Base-by-base conservation (phyloP, 495 filamentous ascomycete species). In the Baudoinia panamericana region DNA sequence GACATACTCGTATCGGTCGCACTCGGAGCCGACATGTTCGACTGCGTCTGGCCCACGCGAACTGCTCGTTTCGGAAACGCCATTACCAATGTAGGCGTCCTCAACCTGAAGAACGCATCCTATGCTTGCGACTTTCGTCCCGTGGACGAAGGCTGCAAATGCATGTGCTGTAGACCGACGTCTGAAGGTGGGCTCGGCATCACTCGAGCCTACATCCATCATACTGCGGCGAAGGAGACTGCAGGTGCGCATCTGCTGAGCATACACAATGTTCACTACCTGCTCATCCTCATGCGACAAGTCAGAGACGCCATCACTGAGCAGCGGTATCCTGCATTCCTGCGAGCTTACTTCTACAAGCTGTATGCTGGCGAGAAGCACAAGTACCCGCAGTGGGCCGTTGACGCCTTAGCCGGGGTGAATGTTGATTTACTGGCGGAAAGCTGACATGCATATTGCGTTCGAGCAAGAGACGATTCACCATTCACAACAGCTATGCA, bases 1-100 rank as follows among this genome's bases (percentile, higher is more conserved):
- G 90, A 97, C 59, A 66, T 97, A 38, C 67, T 97, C 10, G 84
- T 97, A 11, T 85, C 82, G 36, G 70, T 93, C 10, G 90, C 90
- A 9, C 71, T 97, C 4, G 90, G 90, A 4, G 90, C 92, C 17
- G 90, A 97, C 56, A 96, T 97, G 92, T 97, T 97, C 59, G 90
- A 97, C 63, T 97, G 92, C 54, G 90, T 96, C 5, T 97, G 92
- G 92, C 92, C 88, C 6, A 97, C 90, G 18, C 71, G 90, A 28
- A 96, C 90, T 18, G 90, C 92, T 10, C 76, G 90, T 21, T 97
- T 96, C 52, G 90, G 90, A 7, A 92, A 93, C 53, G 90, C 92
- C 24, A 74, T 96, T 41, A 92, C 85, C 7, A 73, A 78, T 36
- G 56, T 67, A 17, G 90, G 90, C 18, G 75, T 78, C 12, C 64